Percentiles rank a stretch among this genome's conserved stretches.
Conservation (phyloP, 495 filamentous ascomycete genomes). For the Clohesyomyces aquaticus region DNA sequence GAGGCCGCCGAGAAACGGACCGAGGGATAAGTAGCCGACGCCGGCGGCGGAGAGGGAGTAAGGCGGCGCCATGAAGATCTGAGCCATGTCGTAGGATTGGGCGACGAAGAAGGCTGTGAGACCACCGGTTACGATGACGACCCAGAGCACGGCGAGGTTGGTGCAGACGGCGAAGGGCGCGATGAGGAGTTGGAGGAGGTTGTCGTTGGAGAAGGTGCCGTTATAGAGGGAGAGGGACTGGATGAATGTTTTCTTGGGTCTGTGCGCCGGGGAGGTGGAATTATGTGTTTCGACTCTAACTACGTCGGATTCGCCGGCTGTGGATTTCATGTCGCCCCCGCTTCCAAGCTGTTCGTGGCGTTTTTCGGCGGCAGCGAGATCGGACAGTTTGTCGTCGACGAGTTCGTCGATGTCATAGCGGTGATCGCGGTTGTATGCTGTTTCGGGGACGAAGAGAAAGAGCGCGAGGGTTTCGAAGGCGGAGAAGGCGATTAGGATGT, state of each 20-base stretch:
- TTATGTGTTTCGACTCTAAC: constrained; percentile 17
- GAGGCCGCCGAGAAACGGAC: constrained; percentile 37
- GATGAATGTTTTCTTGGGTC: constrained; percentile 37
- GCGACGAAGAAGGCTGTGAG: constrained; percentile 39
- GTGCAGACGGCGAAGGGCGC: constrained; percentile 34
- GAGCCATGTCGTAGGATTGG: constrained; percentile 38
- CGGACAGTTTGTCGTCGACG: constrained; percentile 27
- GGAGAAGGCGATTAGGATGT: constrained; percentile 36
- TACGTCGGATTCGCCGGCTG: constrained; percentile 13
- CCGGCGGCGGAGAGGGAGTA: constrained; percentile 37
- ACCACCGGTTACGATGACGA: constrained; percentile 36
- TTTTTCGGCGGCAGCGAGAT: constrained; percentile 33
- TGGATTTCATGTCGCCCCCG: neutral
- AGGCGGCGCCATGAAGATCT: constrained; percentile 40
- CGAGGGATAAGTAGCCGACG: constrained; percentile 40
- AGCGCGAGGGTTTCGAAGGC: constrained; percentile 30
- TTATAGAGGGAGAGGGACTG: constrained; percentile 36
- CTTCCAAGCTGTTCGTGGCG: constrained; percentile 9
- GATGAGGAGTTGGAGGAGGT: constrained; percentile 37
- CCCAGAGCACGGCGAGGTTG: constrained; percentile 36
- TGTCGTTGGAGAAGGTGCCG: constrained; percentile 35
- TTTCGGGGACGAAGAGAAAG: constrained; percentile 39
- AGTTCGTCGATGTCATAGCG: constrained; percentile 38
- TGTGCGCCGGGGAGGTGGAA: constrained; percentile 11
- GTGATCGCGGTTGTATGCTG: constrained; percentile 36